Evolutionary conservation across 2,329 filamentous ascomycete genomes (phyloP).

Genomic region (Lachnellula arida): DNA sequence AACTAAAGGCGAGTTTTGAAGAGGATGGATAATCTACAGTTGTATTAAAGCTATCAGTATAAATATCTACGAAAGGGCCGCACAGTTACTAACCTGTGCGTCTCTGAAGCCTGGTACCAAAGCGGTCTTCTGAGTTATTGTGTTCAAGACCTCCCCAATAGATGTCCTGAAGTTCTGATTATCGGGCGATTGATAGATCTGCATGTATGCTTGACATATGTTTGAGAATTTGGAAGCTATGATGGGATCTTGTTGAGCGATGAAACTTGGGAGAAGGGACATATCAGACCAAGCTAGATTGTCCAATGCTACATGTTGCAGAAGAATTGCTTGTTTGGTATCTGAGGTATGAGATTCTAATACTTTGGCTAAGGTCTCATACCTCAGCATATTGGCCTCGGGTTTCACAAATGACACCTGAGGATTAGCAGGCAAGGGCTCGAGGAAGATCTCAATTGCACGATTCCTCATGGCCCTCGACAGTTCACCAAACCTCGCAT

Average conservation of each 20-base stretch:
- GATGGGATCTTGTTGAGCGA: slow-evolving; percentile 5
- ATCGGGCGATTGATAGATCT: slow-evolving; percentile 22
- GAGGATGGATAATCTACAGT: slow-evolving; percentile 51
- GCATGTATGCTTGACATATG: slow-evolving; percentile 17
- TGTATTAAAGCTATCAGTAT: slow-evolving; percentile 32
- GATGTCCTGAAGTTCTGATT: slow-evolving; percentile 21
- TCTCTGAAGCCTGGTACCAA: slow-evolving; percentile 31
- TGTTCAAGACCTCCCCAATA: slow-evolving; percentile 22
- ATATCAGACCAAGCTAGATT: slow-evolving; percentile 31
- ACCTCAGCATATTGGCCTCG: slow-evolving; percentile 29
- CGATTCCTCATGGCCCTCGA: slow-evolving; percentile 96
- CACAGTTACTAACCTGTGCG: slow-evolving; percentile 41
- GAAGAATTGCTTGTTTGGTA: slow-evolving; percentile 4
- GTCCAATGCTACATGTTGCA: slow-evolving; percentile 27
- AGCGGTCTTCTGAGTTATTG: slow-evolving; percentile 20
- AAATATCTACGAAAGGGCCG: slow-evolving; percentile 23
- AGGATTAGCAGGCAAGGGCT: slow-evolving; percentile 30
- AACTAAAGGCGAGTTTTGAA: slow-evolving; percentile 53
- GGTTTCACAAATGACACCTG: slow-evolving; percentile 1
- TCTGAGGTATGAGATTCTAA: slow-evolving; percentile 7
- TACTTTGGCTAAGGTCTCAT: slow-evolving; percentile 19
- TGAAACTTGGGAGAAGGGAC: slow-evolving; percentile 26
- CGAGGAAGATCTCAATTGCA: slow-evolving; percentile 82
- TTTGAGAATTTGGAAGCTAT: background rate
- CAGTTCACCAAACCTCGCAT: slow-evolving; percentile 85